These are phyloP conservation scores for Knoxia roxburghii DNA, from an alignment of 257 asterid genomes.

Conservation along the genomic window DNA sequence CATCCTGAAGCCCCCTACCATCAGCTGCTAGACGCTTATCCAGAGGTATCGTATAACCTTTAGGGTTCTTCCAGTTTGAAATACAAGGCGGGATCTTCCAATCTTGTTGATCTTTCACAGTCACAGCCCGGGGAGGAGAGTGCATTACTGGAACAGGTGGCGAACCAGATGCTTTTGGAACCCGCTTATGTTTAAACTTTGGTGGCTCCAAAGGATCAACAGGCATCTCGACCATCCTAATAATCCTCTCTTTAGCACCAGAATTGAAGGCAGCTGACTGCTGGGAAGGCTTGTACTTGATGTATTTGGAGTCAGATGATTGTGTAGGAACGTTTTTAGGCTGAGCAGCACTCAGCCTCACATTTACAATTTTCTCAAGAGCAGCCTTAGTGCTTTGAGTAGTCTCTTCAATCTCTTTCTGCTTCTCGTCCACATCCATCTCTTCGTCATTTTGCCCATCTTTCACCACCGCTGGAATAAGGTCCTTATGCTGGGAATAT, in stretches of 20 bases:
- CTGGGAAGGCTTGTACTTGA: conserved; percentile 94
- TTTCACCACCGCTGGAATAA: conserved; percentile 70
- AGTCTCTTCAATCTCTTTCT: conserved; percentile 73
- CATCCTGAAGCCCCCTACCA: conserved; percentile 96
- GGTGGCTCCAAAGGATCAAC: conserved; percentile 96
- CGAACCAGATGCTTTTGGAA: conserved; percentile 90
- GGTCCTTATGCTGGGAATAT: conserved; percentile 70
- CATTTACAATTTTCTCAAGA: conserved; percentile 84
- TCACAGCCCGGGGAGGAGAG: conserved; percentile 90
- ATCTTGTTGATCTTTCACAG: conserved; percentile 91
- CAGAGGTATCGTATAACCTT: conserved; percentile 90
- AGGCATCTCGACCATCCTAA: conserved; percentile 91
- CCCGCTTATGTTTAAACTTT: conserved; percentile 87
- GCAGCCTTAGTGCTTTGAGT: conserved; percentile 81
- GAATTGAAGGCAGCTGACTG: conserved; percentile 90
- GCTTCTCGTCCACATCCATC: conserved; percentile 75
- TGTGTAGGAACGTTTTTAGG: conserved; percentile 78
- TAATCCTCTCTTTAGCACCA: conserved; percentile 90
- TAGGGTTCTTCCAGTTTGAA: conserved; percentile 93
- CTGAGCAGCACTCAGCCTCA: conserved; percentile 90
- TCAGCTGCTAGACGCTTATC: conserved; percentile 95
- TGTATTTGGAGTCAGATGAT: conserved; percentile 73
- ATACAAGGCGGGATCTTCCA: conserved; percentile 96
- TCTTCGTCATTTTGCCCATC: conserved; percentile 49
- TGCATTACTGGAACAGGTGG: conserved; percentile 98